These are phyloP conservation scores for Lippia alba DNA, from an alignment of 305 asterid species.

Conservation along the genomic window DNA sequence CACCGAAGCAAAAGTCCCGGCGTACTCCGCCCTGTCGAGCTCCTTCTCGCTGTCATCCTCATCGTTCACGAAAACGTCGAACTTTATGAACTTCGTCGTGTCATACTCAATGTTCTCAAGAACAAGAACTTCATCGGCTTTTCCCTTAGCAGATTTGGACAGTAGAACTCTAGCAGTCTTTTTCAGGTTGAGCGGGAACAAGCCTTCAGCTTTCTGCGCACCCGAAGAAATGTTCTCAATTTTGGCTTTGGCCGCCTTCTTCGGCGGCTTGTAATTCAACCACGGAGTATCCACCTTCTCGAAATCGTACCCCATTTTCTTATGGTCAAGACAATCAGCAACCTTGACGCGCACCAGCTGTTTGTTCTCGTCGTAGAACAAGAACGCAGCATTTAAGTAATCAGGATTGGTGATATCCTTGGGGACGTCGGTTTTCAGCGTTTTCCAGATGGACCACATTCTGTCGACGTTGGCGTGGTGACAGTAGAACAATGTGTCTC, in stretches of 20 bases:
- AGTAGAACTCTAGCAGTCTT: slow-evolving; percentile 45
- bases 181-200: slow-evolving; percentile 46
- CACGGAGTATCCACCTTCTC: slow-evolving; percentile 48
- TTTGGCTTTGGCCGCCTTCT: slow-evolving; percentile 37
- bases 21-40: slow-evolving; percentile 60
- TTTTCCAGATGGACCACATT: slow-evolving; percentile 59
- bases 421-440: slow-evolving; percentile 33
- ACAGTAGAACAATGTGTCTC: slow-evolving; percentile 46
- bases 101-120: slow-evolving; percentile 43
- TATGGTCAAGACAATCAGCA: slow-evolving; percentile 35
- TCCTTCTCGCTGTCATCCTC: slow-evolving; percentile 51
- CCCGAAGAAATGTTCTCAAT: slow-evolving; percentile 19
- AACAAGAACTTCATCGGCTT: slow-evolving; percentile 49
- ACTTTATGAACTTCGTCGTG: slow-evolving; percentile 47
- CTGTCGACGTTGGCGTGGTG: slow-evolving; percentile 60
- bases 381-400: slow-evolving; percentile 51
- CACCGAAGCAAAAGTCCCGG: slow-evolving; percentile 62
- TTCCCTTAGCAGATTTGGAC: slow-evolving; percentile 49
- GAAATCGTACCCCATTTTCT: slow-evolving; percentile 50
- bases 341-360: slow-evolving; percentile 49
- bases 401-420: slow-evolving; percentile 45
- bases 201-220: not conserved
- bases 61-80: slow-evolving; percentile 65
- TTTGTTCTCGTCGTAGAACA: slow-evolving; percentile 62
- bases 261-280: slow-evolving; percentile 49